These are phyloP conservation scores for Cronartium ribicola DNA, from an alignment of 1,284 basidiomycete species.

Conservation along the genomic window DNA sequence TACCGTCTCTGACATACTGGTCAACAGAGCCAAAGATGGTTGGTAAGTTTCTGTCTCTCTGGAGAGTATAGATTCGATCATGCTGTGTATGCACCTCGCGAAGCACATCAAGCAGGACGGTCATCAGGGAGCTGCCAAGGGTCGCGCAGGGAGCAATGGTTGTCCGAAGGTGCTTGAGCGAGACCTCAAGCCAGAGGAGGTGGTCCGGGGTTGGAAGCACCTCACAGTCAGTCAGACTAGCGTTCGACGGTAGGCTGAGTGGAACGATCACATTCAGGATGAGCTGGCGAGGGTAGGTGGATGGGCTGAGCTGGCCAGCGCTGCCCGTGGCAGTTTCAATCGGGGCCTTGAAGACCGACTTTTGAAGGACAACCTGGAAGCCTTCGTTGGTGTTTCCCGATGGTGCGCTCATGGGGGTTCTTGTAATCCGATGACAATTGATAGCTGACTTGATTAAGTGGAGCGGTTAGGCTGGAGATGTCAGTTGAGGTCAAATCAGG, in stretches of 20 bases:
- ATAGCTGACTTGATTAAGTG: too few species aligned
- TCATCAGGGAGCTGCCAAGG: not conserved
- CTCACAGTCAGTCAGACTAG: not conserved
- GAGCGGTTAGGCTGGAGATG: too few species aligned
- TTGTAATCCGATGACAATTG: too few species aligned
- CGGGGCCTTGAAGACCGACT: not conserved
- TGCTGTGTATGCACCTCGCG: not conserved
- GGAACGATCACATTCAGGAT: not conserved
- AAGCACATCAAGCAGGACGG: not conserved
- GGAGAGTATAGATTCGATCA: not conserved
- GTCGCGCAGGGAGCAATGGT: not conserved
- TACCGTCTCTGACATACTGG: not conserved
- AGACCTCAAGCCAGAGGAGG: not conserved
- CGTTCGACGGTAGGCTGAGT: not conserved
- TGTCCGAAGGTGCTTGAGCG: not conserved
- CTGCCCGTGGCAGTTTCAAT: not conserved
- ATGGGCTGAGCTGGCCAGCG: not conserved
- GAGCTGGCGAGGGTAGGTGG: slow-evolving; percentile 1
- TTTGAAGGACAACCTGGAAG: not conserved
- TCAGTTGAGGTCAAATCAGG: too few species aligned
- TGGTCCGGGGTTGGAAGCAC: slow-evolving; percentile 2
- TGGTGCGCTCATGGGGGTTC: not conserved
- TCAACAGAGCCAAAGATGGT: not conserved
- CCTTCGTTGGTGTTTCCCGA: not conserved
- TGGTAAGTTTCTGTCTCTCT: not conserved